Evolutionary conservation across 2,329 filamentous ascomycete genomes (phyloP).

Genomic region (Sarocladium oryzae): DNA sequence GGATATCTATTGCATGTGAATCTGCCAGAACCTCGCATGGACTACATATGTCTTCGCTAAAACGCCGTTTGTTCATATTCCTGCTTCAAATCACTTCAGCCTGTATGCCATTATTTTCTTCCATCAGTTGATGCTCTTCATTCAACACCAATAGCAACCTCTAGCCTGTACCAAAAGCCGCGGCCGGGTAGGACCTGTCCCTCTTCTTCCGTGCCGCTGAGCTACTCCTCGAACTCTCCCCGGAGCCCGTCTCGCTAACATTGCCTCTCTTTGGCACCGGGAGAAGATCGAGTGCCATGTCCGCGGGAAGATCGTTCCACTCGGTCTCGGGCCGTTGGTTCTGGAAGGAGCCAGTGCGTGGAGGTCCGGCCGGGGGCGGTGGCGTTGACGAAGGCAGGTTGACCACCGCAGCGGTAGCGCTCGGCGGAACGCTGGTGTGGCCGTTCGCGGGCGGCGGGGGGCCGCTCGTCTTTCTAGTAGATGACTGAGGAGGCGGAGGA

Average conservation of each 20-base stretch:
- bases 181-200: constrained; percentile 55
- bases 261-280: constrained; percentile 19
- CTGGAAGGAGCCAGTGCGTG: constrained; percentile 42
- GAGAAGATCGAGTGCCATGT: constrained; percentile 41
- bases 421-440: constrained; percentile 7
- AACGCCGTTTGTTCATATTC: too few species aligned
- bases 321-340: constrained; percentile 52
- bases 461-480: background rate
- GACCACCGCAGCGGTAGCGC: constrained; percentile 24
- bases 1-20: background rate
- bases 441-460: background rate
- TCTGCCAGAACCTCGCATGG: too few species aligned
- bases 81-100: too few species aligned
- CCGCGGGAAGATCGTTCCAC: constrained; percentile 60
- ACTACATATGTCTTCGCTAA: too few species aligned
- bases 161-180: constrained; percentile 46
- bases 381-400: constrained; percentile 20
- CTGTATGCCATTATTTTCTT: background rate
- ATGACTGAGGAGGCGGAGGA: background rate
- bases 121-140: constrained; percentile 8
- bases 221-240: constrained; percentile 50
- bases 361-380: constrained; percentile 12
- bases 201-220: constrained; percentile 49
- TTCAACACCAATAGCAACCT: constrained; percentile 6
- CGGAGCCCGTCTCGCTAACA: constrained; percentile 28